Base-by-base conservation (phyloP, 2,329 filamentous ascomycete species). In the Penicillium frequentans region DNA sequence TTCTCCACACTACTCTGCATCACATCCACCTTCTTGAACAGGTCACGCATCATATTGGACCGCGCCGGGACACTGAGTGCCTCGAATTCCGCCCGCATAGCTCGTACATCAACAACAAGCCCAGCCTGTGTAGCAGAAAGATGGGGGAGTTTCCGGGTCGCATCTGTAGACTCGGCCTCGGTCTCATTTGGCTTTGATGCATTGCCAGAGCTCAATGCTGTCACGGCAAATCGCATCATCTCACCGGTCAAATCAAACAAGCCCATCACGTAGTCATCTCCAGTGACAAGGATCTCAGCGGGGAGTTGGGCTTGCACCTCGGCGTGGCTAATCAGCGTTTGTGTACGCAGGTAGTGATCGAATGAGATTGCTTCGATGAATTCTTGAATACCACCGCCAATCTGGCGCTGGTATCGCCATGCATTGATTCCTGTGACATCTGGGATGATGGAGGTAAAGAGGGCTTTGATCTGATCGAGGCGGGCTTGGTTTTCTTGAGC, bases 141-240 rank as follows among this genome's bases (percentile, higher is more conserved):
- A 64, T 53, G 68, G 49, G 59, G 64, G 7, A 63, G 21, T 29
- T 48, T 54, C 14, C 23, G 29, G 1, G 21, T 43, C 11, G 53
- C 48, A 21, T 62, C 57, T 13, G 24, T 47, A 16, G 56, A 45
- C 9, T 42, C 16, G 10, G 48, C 31, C n/a, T 47, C 43, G 54
- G 57, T 35, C 49, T 57, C 29, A 33, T 67, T 52, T 74, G 57
- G 59, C 62, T 71, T 78, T 23, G 83, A 72, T 43, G 77, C 77
- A 14, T 89, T 89, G 8, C 81, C 87, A 5, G 92, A 89, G 1
- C 92, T 92, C 72, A 96, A 90, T 26, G 87, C 86, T 6, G 93
- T 93, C 50, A 96, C 95, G 0, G 91, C 92, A 75, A 97, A 98
- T 29, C 93, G 85, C 95, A 99, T 99, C 80, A 98, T 82, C 78